Percentiles rank a stretch among this genome's conserved stretches.
phyloP scores from a whole-genome alignment of 495 filamentous ascomycete species.

The Hypoxylon lienhwacheense region DNA sequence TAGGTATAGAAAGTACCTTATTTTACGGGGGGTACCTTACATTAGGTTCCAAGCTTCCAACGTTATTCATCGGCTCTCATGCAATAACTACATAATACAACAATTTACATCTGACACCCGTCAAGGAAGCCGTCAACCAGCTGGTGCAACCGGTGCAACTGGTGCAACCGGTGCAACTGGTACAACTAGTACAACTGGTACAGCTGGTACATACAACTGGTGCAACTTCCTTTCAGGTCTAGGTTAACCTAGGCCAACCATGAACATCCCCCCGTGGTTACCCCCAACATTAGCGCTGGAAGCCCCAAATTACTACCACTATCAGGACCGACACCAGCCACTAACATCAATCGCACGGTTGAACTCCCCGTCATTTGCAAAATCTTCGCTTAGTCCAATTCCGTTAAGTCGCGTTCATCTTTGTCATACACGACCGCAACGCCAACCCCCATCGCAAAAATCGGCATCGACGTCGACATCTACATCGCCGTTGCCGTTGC shows the following conservation, averaged over 20 bases:
- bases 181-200: too few relatives aligned
- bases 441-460: constrained; percentile 18
- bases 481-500: too few relatives aligned
- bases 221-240: constrained; percentile 5
- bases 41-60: too few relatives aligned
- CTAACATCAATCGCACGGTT: constrained; percentile 3
- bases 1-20: too few relatives aligned
- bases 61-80: too few relatives aligned
- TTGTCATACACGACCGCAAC: constrained; percentile 24
- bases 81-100: constrained; percentile 19
- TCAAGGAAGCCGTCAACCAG: constrained; percentile 14
- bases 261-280: constrained; percentile 24
- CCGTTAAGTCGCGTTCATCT: constrained; percentile 24
- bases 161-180: too few relatives aligned
- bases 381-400: constrained; percentile 21
- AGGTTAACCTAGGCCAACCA: constrained; percentile 20
- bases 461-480: constrained; percentile 2
- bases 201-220: too few relatives aligned
- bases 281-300: constrained; percentile 19
- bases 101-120: not conserved
- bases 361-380: constrained; percentile 13
- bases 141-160: too few relatives aligned
- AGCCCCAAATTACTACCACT: constrained; percentile 15
- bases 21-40: too few relatives aligned
- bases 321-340: too few relatives aligned